Base-by-base conservation (phyloP, 2,329 filamentous ascomycete species). In the Aureobasidium musti region DNA sequence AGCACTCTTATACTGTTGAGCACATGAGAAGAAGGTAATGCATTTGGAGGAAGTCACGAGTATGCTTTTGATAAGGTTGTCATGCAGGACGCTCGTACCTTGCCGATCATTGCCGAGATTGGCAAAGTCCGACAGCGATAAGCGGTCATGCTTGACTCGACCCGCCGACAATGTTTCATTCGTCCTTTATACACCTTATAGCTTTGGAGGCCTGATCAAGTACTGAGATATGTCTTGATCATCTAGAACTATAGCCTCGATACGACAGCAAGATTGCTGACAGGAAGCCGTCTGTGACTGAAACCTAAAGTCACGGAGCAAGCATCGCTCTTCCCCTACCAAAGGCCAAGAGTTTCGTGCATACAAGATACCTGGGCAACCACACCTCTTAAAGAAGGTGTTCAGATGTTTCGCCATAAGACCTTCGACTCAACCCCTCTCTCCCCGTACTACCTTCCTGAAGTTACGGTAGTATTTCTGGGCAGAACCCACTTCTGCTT, bases 61-160 rank as follows among this genome's bases (percentile, higher is more conserved):
- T n/a, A 53, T 50, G 23, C 45, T 50, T 63, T 41, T 28, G 61
- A 65, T 65, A 65, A 65, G 61, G 61, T 65, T 54, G 61, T 65
- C 49, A 54, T 65, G 61, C 61, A 53, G 61, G 23, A 28, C 47
- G 49, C 37, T 65, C 61, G 49, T 65, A 43, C 61, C 56, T 60
- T n/a, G 56, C 56, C 56, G 56, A 47, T 60, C 56, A 35, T 47
- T 45, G 26, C 56, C 54, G 41, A 47, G 28, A 35, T 47, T 13
- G 41, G 56, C n/a, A n/a, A 47, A 5, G 26, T 8, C 53, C 23
- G 19, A 28, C 21, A n/a, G 23, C 37, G 54, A 33, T 43, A 59
- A 43, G 2, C 17, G 17, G 39, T 59, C 54, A 43, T 59, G 54
- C 37, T 59, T 59, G 11, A 41, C 11, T n/a, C 23, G 17, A 14